phyloP scores from a whole-genome alignment of 1,139 yeast genomes.

The Pneumocystis carinii region DNA sequence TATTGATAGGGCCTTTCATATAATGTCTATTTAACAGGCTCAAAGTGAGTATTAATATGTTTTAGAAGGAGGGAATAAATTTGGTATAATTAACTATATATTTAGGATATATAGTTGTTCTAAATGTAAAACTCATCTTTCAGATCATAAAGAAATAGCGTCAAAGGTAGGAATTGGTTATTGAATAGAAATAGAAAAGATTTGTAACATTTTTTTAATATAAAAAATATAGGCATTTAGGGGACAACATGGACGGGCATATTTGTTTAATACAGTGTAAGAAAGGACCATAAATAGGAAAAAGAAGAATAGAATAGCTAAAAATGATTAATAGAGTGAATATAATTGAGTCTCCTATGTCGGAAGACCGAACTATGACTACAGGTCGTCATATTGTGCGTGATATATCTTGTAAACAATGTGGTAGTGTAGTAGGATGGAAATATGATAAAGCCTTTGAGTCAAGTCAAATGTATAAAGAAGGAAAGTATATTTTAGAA shows the following conservation, averaged over 20 bases:
- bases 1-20: slow-evolving; percentile 26
- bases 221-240: slow-evolving; percentile 22
- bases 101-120: slow-evolving; percentile 26
- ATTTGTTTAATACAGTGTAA: slow-evolving; percentile 27
- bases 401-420: slow-evolving; percentile 52
- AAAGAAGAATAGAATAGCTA: not conserved
- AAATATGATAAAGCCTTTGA: slow-evolving; percentile 48
- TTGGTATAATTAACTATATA: not conserved
- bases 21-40: slow-evolving; percentile 21
- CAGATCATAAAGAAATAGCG: slow-evolving; percentile 23
- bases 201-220: not conserved
- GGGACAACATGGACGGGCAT: slow-evolving; percentile 30
- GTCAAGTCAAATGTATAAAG: slow-evolving; percentile 51
- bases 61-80: not conserved
- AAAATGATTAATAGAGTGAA: slow-evolving; percentile 22
- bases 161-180: slow-evolving; percentile 21
- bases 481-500: slow-evolving; percentile 66
- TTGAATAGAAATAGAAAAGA: not conserved
- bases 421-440: slow-evolving; percentile 59
- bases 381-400: slow-evolving; percentile 60
- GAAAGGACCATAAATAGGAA: slow-evolving; percentile 8
- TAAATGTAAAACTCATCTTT: slow-evolving; percentile 28
- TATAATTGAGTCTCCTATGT: slow-evolving; percentile 20
- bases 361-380: slow-evolving; percentile 37
- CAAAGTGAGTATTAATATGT: not conserved